Base-by-base conservation (phyloP, 768 basidiomycete genomes). In the Boletus vinaceobasis region DNA sequence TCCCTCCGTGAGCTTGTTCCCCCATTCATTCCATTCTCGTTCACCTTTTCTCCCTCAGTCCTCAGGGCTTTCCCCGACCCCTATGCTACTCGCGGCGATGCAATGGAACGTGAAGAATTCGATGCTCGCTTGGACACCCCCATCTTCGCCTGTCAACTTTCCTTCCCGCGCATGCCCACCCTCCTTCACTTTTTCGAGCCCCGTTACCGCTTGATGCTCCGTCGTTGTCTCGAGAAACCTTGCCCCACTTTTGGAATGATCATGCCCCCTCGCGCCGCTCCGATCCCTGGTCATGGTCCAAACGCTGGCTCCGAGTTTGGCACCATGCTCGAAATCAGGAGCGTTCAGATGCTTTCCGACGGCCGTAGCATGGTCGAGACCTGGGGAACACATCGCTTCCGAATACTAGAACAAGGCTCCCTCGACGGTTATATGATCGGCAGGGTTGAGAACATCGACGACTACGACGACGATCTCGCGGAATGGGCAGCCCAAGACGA, bases 101-200 rank as follows among this genome's bases (percentile, higher is more conserved):
- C 79, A n/a, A 79, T 91, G 52, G 80, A 85, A 55, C 79, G 82
- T 50, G 92, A 93, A 61, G 89, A 90, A 70, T 86, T 83, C 52
- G 83, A 91, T 62, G 79, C 84, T 14, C 79, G 87, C 43, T 81
- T 96, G 53, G 85, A 92, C 66, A 94, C 91, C 17, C 93, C 96
- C 52, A 88, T 98, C 57, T 95, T 98, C 63, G 84, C 94, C 59
- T 90, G 87, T 67, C 88, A 89, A 40, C 84, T 97, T 47, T 84
- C 87, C 43, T 98, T 97, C 74, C 96, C 96, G 2, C 88, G 87
- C 52, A 85, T 93, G 75, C 93, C 93, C 38, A 94, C 88, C 44
- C 78, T 88, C 51, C 76, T 98, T 15, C 94, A 97, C 71, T 86
- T 98, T 65, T 98, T 92, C 67, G 96, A 98, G 69, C 96, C 96